Evolutionary conservation across 2,329 filamentous ascomycete species (phyloP).

Genomic region (Ceratocystis variospora): DNA sequence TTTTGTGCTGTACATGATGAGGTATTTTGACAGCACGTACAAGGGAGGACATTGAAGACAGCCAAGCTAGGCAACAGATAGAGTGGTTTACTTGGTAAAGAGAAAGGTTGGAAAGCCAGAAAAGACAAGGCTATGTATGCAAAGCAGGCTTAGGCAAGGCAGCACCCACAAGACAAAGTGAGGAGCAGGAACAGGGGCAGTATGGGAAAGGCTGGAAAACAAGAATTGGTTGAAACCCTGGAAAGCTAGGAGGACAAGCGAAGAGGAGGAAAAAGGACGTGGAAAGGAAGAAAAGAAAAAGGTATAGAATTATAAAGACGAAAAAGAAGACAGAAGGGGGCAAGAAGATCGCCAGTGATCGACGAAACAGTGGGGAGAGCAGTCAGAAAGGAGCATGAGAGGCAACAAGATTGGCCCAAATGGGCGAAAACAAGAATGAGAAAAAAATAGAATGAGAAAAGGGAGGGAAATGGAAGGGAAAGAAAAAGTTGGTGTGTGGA

Average conservation of each 20-base stretch:
- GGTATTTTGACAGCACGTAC: not conserved
- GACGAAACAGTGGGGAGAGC: not conserved
- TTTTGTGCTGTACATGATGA: not conserved
- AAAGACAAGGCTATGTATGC: not conserved
- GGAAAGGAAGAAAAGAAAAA: not conserved
- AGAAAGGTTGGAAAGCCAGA: not conserved
- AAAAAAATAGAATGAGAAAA: not conserved
- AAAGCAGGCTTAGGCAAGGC: too few species aligned
- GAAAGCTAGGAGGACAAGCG: not conserved
- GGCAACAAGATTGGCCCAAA: not conserved
- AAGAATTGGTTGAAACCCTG: not conserved
- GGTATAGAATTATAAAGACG: not conserved
- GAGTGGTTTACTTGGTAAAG: not conserved
- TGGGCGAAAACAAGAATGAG: not conserved
- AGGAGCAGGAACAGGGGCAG: not conserved
- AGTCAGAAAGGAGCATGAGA: not conserved
- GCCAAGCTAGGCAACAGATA: not conserved
- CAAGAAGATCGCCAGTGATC: slow-evolving; percentile 1
- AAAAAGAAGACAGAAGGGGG: slow-evolving; percentile 4
- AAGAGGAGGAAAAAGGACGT: not conserved
- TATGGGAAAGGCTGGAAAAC: not conserved
- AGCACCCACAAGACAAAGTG: not conserved
- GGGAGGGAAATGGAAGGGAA: not conserved
- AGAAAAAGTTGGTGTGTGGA: not conserved
- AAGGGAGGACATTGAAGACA: not conserved